phyloP scores from a whole-genome alignment of 2,329 filamentous ascomycete species.

The Phoma sp. region DNA sequence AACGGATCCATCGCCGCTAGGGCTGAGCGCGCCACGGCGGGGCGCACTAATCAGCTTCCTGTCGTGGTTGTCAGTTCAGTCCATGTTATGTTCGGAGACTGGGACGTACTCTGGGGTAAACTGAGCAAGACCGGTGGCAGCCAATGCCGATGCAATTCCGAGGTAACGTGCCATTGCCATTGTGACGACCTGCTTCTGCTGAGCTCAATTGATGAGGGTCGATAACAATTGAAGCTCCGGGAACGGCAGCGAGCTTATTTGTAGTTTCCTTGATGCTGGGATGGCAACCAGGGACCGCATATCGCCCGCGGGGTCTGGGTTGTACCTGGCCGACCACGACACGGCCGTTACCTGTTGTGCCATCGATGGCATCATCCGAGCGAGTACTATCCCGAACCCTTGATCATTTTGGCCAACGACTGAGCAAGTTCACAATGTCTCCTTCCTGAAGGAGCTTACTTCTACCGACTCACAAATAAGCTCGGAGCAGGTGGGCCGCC shows the following conservation, averaged over 20 bases:
- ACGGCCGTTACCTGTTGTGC: conserved; percentile 14
- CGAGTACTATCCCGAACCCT: conserved; percentile 8
- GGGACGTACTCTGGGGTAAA: conserved; percentile 45
- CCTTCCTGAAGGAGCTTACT: conserved; percentile 31
- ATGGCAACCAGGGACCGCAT: conserved; percentile 18
- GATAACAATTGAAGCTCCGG: conserved; percentile 22
- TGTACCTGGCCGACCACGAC: conserved; percentile 18
- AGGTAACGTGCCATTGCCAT: conserved; percentile 45
- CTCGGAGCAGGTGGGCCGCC: conserved; percentile 27
- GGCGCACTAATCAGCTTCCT: conserved; percentile 71
- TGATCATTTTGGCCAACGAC: conserved; percentile 3
- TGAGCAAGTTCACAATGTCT: conserved; percentile 19
- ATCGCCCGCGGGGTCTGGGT: conserved; percentile 20
- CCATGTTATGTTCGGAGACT: not conserved
- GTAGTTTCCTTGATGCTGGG: conserved; percentile 19
- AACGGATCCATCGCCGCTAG: conserved; percentile 69
- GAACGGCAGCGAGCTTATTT: conserved; percentile 34
- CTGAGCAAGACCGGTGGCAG: conserved; percentile 40
- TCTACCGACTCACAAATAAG: conserved; percentile 29
- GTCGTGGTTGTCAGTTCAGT: conserved; percentile 8
- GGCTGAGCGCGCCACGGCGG: conserved; percentile 70
- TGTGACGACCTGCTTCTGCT: conserved; percentile 34
- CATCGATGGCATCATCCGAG: conserved; percentile 28
- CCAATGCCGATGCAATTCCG: conserved; percentile 42
- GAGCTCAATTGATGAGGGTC: conserved; percentile 37